Percentiles rank a stretch among this genome's conserved stretches.
Evolutionary conservation across 108 stramenopile genomes (phyloP).

Genomic region (Skeletonema menzelii): DNA sequence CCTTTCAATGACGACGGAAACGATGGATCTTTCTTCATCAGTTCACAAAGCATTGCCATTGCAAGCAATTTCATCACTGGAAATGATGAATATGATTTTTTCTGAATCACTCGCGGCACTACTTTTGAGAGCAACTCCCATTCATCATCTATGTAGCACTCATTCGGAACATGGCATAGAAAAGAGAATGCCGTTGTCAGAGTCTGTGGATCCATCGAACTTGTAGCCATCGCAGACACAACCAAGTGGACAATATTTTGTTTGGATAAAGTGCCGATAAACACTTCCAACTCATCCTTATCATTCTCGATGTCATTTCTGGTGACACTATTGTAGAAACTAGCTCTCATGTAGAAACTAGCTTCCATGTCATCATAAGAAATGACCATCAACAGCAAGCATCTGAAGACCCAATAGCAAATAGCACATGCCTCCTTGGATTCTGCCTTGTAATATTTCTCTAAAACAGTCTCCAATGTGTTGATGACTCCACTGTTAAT

Average conservation of each 20-base stretch:
- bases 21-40: neutral
- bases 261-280: neutral
- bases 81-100: neutral
- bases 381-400: conserved; percentile 6
- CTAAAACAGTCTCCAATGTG: neutral
- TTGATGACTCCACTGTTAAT: neutral
- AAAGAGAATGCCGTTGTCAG: neutral
- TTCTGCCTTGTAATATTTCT: neutral
- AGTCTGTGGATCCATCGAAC: neutral
- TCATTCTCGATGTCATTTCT: neutral
- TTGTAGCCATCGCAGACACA: neutral
- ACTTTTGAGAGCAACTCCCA: neutral
- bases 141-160: neutral
- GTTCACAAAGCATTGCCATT: neutral
- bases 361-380: neutral
- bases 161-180: neutral
- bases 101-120: neutral
- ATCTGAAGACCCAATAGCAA: conserved; percentile 21
- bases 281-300: neutral
- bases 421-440: neutral
- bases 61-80: neutral
- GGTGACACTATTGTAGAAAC: neutral
- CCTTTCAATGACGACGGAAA: neutral
- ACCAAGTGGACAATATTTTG: neutral
- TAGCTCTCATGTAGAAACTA: neutral